A percentile compares a stretch with the other conserved stretches of the same genome.
phyloP scores from a whole-genome alignment of 768 basidiomycete genomes.

The Dioszegia aurantiaca region DNA sequence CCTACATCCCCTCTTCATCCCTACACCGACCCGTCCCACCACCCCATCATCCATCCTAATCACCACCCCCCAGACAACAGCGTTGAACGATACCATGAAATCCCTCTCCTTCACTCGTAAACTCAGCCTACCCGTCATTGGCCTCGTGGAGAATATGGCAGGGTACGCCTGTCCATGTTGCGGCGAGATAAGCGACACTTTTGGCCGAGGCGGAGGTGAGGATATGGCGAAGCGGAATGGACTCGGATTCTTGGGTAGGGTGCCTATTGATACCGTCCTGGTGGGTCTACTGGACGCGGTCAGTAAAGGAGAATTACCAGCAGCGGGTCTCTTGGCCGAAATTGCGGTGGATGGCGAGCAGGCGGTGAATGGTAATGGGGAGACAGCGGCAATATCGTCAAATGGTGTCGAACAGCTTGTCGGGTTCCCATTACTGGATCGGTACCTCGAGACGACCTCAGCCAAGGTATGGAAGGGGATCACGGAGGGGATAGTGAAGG shows the following conservation, averaged over 20 bases:
- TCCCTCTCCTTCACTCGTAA: slow-evolving; percentile 92
- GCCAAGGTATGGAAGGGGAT: slow-evolving; percentile 67
- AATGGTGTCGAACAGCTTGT: slow-evolving; percentile 25
- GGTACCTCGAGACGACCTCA: slow-evolving; percentile 68
- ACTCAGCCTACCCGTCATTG: slow-evolving; percentile 79
- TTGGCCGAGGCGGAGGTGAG: slow-evolving; percentile 88
- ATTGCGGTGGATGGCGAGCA: no score
- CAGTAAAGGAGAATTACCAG: slow-evolving; percentile 32
- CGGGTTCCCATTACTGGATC: slow-evolving; percentile 59
- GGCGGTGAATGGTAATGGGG: slow-evolving; percentile 3
- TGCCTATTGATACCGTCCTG: slow-evolving; percentile 91
- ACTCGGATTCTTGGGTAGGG: slow-evolving; percentile 73
- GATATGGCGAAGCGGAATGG: slow-evolving; percentile 76
- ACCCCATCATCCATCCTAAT: slow-evolving; percentile 78
- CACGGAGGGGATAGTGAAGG: slow-evolving; percentile 39
- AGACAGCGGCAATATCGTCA: slow-evolving; percentile 8
- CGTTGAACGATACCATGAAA: slow-evolving; percentile 91
- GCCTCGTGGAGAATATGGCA: slow-evolving; percentile 97
- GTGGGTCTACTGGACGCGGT: slow-evolving; percentile 78
- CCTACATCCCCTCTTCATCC: slow-evolving; percentile 71
- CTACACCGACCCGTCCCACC: slow-evolving; percentile 51
- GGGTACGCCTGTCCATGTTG: slow-evolving; percentile 98
- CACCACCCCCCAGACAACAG: slow-evolving; percentile 95
- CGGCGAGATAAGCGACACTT: slow-evolving; percentile 89
- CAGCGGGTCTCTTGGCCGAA: slow-evolving; percentile 13